Conservation (phyloP, 1,284 basidiomycete genomes). For the Sphagnurus paluster region DNA sequence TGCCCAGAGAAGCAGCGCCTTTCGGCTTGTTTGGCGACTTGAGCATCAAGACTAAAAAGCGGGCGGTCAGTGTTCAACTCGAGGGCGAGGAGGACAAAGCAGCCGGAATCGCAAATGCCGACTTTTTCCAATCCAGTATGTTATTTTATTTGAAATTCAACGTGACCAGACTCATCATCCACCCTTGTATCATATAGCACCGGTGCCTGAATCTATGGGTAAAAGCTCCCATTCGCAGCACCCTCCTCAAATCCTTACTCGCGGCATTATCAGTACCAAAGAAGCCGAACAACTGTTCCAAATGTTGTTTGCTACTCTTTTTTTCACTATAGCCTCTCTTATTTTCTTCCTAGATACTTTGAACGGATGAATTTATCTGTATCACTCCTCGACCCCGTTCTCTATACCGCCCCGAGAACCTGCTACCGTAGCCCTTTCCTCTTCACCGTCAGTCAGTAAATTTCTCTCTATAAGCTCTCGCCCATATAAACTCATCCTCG, state of each 20-base stretch:
- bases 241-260: slow-evolving; percentile 69
- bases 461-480: too few species aligned
- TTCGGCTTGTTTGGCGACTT: slow-evolving; percentile 71
- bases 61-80: slow-evolving; percentile 44
- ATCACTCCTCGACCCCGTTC: slow-evolving; percentile 69
- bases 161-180: slow-evolving; percentile 2
- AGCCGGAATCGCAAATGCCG: slow-evolving; percentile 60
- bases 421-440: slow-evolving; percentile 75
- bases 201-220: slow-evolving; percentile 40
- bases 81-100: slow-evolving; percentile 46
- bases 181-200: slow-evolving; percentile 32
- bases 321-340: background rate
- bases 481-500: too few species aligned
- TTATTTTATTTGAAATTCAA: slow-evolving; percentile 17
- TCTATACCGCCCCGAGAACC: slow-evolving; percentile 76
- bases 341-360: slow-evolving; percentile 54
- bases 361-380: slow-evolving; percentile 74
- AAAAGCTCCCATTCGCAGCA: slow-evolving; percentile 35
- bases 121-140: slow-evolving; percentile 68
- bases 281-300: slow-evolving; percentile 80
- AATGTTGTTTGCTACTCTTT: slow-evolving; percentile 53
- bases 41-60: slow-evolving; percentile 42
- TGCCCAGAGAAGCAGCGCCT: slow-evolving; percentile 62
- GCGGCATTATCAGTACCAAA: slow-evolving; percentile 64
- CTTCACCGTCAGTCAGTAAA: slow-evolving; percentile 84